Conservation (phyloP, 768 basidiomycete genomes). For the Leucocoprinus sp. region DNA sequence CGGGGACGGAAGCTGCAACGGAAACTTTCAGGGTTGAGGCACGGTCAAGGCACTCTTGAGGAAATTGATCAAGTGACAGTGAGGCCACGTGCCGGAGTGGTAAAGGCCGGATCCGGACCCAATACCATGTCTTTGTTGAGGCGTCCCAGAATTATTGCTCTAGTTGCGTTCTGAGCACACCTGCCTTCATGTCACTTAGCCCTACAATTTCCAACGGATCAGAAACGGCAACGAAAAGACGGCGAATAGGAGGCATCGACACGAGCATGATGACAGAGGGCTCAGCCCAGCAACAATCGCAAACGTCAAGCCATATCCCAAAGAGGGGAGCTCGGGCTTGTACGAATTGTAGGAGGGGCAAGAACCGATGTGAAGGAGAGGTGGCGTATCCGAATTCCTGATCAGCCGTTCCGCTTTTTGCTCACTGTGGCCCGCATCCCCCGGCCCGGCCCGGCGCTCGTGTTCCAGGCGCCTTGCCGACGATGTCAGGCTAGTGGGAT, state of each 20-base stretch:
- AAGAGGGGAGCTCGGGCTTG: slow-evolving; percentile 88
- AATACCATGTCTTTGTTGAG: slow-evolving; percentile 17
- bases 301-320: slow-evolving; percentile 56
- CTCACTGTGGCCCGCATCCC: slow-evolving; percentile 62
- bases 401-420: slow-evolving; percentile 33
- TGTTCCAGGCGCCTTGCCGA: slow-evolving; percentile 75
- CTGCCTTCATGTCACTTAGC: slow-evolving; percentile 52
- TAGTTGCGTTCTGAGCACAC: slow-evolving; percentile 11
- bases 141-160: slow-evolving; percentile 13
- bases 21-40: neutral
- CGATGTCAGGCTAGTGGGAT: slow-evolving; percentile 80
- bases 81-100: slow-evolving; percentile 20
- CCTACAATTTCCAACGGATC: slow-evolving; percentile 49
- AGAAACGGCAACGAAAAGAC: slow-evolving; percentile 48
- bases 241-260: slow-evolving; percentile 37
- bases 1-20: too few species aligned
- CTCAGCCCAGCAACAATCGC: slow-evolving; percentile 23
- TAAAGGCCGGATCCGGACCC: slow-evolving; percentile 18
- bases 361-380: slow-evolving; percentile 92
- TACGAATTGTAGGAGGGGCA: slow-evolving; percentile 83
- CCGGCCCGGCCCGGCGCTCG: slow-evolving; percentile 64
- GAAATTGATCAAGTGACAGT: slow-evolving; percentile 22
- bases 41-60: too few species aligned
- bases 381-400: slow-evolving; percentile 36
- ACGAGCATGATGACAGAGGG: slow-evolving; percentile 28